A percentile compares a stretch with the other conserved stretches of the same genome.
phyloP scores from a whole-genome alignment of 2,329 filamentous ascomycete species.

The Pezicula radicicola region DNA sequence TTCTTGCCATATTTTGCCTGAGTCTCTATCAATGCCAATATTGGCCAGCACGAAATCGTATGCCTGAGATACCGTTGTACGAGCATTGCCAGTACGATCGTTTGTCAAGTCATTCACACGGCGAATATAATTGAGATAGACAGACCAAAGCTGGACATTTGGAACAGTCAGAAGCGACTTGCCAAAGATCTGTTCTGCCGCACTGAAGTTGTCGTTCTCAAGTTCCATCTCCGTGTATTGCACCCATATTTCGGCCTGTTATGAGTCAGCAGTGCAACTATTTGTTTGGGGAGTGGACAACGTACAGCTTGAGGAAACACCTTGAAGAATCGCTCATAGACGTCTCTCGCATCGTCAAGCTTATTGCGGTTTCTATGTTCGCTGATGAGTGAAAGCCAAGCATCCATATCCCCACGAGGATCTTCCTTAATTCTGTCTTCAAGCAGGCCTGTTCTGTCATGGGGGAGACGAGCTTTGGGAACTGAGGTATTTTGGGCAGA shows the following conservation, averaged over 20 bases:
- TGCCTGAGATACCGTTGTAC: conserved; percentile 75
- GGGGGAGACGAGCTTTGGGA: conserved; percentile 31
- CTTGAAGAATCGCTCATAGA: conserved; percentile 83
- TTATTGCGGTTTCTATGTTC: conserved; percentile 82
- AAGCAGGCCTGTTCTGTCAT: conserved; percentile 43
- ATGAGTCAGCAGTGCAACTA: conserved; percentile 29
- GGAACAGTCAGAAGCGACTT: conserved; percentile 75
- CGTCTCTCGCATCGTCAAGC: conserved; percentile 73
- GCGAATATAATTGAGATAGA: conserved; percentile 93
- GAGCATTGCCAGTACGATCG: conserved; percentile 73
- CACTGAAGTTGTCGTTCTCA: conserved; percentile 75
- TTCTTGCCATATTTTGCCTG: conserved; percentile 87
- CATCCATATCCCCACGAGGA: conserved; percentile 85
- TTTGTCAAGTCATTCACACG: conserved; percentile 83
- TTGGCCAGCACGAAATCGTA: conserved; percentile 92
- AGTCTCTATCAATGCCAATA: conserved; percentile 87
- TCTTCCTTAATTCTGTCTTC: conserved; percentile 93
- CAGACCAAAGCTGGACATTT: conserved; percentile 84
- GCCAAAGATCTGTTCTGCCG: conserved; percentile 80
- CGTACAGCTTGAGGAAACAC: conserved; percentile 90
- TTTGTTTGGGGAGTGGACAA: conserved; percentile 23
- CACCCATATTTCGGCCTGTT: conserved; percentile 86
- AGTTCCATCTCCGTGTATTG: conserved; percentile 88
- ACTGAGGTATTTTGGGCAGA: conserved; percentile 18
- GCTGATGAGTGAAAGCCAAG: conserved; percentile 83